phyloP scores from a whole-genome alignment of 495 filamentous ascomycete genomes.

The Hapsidospora chrysogenum region DNA sequence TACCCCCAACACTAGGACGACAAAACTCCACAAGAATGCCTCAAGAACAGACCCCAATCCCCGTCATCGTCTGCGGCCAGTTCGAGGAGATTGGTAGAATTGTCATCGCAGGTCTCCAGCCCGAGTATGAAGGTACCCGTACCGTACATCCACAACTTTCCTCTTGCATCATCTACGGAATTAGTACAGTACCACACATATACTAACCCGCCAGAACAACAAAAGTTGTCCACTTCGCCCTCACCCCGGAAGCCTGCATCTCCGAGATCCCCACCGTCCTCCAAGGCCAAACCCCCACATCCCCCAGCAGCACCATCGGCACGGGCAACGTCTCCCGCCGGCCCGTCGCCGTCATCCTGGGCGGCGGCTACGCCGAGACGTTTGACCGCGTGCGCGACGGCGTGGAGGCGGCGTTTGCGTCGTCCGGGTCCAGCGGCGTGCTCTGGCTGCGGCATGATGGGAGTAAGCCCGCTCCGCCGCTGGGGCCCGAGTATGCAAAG shows the following conservation, averaged over 20 bases:
- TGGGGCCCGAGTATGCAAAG: slow-evolving; percentile 16
- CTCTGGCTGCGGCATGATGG: slow-evolving; percentile 19
- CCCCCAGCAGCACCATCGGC: slow-evolving; percentile 10
- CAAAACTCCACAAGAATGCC: no score
- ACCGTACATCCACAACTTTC: no score
- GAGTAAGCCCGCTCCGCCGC: slow-evolving; percentile 9
- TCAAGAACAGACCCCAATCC: no score
- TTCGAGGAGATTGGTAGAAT: slow-evolving; percentile 9
- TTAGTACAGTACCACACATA: neutral
- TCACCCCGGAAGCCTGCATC: slow-evolving; percentile 6
- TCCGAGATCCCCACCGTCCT: slow-evolving; percentile 13
- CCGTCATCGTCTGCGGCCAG: slow-evolving; percentile 14
- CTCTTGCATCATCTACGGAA: no score
- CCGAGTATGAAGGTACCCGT: slow-evolving; percentile 15
- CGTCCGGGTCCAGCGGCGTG: slow-evolving; percentile 9
- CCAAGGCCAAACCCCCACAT: slow-evolving; percentile 7
- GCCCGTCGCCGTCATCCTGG: slow-evolving; percentile 14
- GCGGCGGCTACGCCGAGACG: slow-evolving; percentile 14
- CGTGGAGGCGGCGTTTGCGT: slow-evolving; percentile 3
- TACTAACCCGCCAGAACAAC: slow-evolving; percentile 4
- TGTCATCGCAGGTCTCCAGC: slow-evolving; percentile 13
- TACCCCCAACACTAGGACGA: no score
- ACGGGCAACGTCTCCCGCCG: slow-evolving; percentile 13
- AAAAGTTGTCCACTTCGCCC: slow-evolving; percentile 15
- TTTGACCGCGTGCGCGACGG: slow-evolving; percentile 10